Evolutionary conservation across 2,329 filamentous ascomycete species (phyloP).

Genomic region (Hypoxylon sp.): DNA sequence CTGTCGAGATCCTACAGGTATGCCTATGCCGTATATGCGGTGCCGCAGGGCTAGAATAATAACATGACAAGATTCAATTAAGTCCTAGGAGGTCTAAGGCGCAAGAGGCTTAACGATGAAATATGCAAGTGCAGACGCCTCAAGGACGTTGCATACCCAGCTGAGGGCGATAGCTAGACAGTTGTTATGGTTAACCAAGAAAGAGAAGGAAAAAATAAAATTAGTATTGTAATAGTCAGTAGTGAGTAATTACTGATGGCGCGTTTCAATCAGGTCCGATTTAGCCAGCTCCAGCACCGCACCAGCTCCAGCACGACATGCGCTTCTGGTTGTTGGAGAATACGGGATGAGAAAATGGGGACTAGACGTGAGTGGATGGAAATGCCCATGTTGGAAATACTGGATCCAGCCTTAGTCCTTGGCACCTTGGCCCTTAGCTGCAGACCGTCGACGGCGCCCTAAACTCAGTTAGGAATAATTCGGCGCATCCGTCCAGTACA

Average conservation of each 20-base stretch:
- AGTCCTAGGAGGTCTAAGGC: conserved; percentile 11
- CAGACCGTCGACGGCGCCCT: conserved; percentile 17
- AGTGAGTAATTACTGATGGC: conserved; percentile 29
- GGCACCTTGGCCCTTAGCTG: no score
- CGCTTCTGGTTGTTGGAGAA: conserved; percentile 11
- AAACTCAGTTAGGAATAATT: conserved; percentile 33
- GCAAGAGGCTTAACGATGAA: conserved; percentile 10
- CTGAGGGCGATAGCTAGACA: conserved; percentile 3
- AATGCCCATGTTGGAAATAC: conserved; percentile 25
- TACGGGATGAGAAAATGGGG: conserved; percentile 26
- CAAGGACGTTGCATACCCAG: conserved; percentile 17
- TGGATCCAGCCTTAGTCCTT: background rate
- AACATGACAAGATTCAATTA: conserved; percentile 15
- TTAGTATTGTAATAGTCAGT: conserved; percentile 17
- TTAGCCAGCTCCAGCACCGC: conserved; percentile 31
- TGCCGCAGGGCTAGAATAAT: conserved; percentile 22
- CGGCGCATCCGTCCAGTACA: conserved; percentile 3
- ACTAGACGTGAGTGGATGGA: conserved; percentile 8
- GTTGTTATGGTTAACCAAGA: conserved; percentile 7
- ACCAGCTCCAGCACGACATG: conserved; percentile 5
- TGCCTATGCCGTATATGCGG: conserved; percentile 18
- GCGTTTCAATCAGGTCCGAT: conserved; percentile 32
- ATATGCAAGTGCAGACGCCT: conserved; percentile 21
- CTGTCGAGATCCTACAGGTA: conserved; percentile 24
- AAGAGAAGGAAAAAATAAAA: conserved; percentile 12